phyloP scores from a whole-genome alignment of 306 rosid species.

The Dalbergia cochinchinensis region DNA sequence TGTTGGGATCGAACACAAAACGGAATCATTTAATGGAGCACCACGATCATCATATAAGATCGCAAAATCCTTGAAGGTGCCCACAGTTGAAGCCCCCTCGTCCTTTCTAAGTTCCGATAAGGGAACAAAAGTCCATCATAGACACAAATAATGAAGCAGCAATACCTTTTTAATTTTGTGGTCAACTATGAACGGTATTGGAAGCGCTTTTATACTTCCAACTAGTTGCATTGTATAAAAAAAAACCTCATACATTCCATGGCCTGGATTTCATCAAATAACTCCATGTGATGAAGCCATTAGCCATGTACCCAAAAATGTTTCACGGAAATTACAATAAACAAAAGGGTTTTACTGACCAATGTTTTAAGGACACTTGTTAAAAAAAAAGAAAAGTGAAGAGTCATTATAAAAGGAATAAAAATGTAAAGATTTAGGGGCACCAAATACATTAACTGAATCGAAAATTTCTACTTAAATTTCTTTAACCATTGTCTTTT shows the following conservation, averaged over 20 bases:
- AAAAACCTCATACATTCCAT: slow-evolving; percentile 1
- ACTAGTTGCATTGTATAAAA: background rate
- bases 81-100: slow-evolving; percentile 6
- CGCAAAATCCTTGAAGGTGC: slow-evolving; percentile 50
- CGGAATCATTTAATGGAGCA: slow-evolving; percentile 39
- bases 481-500: too few species aligned
- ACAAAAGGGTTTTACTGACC: too few species aligned
- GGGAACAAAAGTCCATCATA: background rate
- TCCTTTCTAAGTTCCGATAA: slow-evolving; percentile 10
- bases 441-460: too few species aligned
- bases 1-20: background rate
- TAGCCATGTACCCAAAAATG: background rate
- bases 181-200: slow-evolving; percentile 41
- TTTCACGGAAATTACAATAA: too few species aligned
- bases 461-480: too few species aligned
- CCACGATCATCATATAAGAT: slow-evolving; percentile 33
- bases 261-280: background rate
- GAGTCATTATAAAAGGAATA: too few species aligned
- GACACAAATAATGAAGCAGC: slow-evolving; percentile 42
- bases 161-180: slow-evolving; percentile 17
- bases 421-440: too few species aligned
- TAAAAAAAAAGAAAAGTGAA: too few species aligned
- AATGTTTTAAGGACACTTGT: too few species aligned
- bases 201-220: slow-evolving; percentile 20
- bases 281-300: background rate